These are phyloP conservation scores for Leccinum incarnatum DNA, from an alignment of 768 basidiomycete genomes.

Conservation along the genomic window DNA sequence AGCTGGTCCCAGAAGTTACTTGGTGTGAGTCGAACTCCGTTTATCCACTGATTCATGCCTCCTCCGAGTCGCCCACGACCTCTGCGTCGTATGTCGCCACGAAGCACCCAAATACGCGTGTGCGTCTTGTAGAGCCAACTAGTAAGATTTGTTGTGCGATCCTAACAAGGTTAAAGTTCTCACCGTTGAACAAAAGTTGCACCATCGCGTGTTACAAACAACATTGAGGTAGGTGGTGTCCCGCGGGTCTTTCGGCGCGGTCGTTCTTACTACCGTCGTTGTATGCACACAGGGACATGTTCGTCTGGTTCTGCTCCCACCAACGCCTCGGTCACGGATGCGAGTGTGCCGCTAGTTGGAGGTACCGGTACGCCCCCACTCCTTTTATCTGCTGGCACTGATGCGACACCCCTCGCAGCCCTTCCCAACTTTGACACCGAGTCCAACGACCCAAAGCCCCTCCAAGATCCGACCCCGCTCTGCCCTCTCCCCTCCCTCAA, in stretches of 20 bases:
- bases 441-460: too few species aligned
- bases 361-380: background rate
- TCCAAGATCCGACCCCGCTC: too few species aligned
- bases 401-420: background rate
- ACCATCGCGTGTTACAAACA: slow-evolving; percentile 74
- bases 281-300: background rate
- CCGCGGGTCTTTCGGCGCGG: background rate
- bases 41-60: background rate
- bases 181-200: slow-evolving; percentile 42
- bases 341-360: background rate
- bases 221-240: slow-evolving; percentile 58
- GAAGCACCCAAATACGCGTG: slow-evolving; percentile 8
- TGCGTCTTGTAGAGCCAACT: background rate
- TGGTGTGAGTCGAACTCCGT: too few species aligned
- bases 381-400: background rate
- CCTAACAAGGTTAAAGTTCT: too few species aligned
- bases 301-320: background rate
- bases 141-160: background rate
- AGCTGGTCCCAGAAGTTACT: too few species aligned
- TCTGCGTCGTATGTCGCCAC: background rate
- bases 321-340: too few species aligned
- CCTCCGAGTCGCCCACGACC: background rate
- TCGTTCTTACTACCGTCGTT: background rate
- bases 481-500: too few species aligned
- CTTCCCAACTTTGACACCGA: too few species aligned